Conservation (phyloP, 2,329 filamentous ascomycete genomes). For the Coleophoma cylindrospora region DNA sequence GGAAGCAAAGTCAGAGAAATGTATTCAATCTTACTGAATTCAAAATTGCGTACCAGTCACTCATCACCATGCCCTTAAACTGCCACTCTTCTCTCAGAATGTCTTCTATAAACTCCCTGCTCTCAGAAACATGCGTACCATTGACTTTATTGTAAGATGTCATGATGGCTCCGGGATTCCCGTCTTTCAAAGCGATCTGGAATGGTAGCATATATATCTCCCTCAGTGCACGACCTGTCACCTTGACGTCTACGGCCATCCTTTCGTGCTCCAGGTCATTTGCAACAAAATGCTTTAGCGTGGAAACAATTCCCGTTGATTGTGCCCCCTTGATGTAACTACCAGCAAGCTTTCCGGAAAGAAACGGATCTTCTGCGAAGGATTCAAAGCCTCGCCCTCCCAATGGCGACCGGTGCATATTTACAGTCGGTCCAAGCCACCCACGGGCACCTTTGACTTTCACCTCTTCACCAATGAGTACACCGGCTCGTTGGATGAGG, state of each 20-base stretch:
- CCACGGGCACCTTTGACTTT: conserved; percentile 63
- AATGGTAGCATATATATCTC: conserved; percentile 37
- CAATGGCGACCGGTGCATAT: conserved; percentile 36
- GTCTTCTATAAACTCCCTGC: conserved; percentile 26
- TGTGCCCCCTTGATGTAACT: conserved; percentile 35
- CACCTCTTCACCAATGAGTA: conserved; percentile 60
- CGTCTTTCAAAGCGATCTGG: conserved; percentile 33
- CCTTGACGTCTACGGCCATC: conserved; percentile 22
- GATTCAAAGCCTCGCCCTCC: conserved; percentile 40
- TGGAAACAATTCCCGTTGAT: conserved; percentile 30
- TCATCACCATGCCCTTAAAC: conserved; percentile 36
- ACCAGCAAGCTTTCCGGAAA: conserved; percentile 34
- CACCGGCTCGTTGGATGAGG: conserved; percentile 54
- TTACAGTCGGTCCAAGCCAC: conserved; percentile 57
- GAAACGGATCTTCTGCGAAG: conserved; percentile 37
- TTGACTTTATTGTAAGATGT: conserved; percentile 38
- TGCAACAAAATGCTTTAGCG: conserved; percentile 36
- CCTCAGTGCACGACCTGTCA: conserved; percentile 27
- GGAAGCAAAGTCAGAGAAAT: not conserved
- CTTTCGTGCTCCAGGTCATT: conserved; percentile 32
- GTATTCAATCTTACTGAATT: not conserved
- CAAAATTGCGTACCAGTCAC: conserved; percentile 33
- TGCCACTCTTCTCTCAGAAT: conserved; percentile 34
- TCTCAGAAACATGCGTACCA: conserved; percentile 32
- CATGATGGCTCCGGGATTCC: conserved; percentile 35